A percentile compares a stretch with the other conserved stretches of the same genome.
phyloP scores from a whole-genome alignment of 257 asterid species.

The Nicotiana paniculata region DNA sequence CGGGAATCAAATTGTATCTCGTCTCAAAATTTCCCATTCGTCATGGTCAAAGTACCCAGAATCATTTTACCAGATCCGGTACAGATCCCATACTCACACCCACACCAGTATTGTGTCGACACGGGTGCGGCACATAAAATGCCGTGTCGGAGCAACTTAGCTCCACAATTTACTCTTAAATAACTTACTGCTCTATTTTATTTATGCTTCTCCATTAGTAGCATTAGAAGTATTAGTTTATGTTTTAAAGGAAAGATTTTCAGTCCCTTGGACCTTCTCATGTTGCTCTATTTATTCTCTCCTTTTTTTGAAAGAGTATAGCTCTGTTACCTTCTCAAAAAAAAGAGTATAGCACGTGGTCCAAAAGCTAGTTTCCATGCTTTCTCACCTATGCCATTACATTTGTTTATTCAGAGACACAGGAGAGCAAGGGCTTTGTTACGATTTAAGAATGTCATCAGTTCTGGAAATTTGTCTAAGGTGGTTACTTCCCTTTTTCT shows the following conservation, averaged over 20 bases:
- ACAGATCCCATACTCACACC: too few relatives aligned
- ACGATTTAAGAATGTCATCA: conserved; percentile 48
- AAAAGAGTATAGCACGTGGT: neutral
- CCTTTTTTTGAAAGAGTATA: neutral
- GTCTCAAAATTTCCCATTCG: too few relatives aligned
- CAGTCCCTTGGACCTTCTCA: neutral
- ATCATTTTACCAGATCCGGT: too few relatives aligned
- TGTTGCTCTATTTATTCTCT: neutral
- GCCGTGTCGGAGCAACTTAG: too few relatives aligned
- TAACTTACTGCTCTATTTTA: neutral
- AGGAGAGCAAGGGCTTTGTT: conserved; percentile 83
- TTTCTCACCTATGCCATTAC: conserved; percentile 9
- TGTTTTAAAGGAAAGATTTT: neutral
- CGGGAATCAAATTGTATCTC: too few relatives aligned
- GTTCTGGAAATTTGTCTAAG: conserved; percentile 53
- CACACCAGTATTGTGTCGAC: too few relatives aligned
- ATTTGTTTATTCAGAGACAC: conserved; percentile 60
- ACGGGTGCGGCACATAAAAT: too few relatives aligned
- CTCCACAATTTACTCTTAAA: neutral
- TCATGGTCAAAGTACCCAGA: too few relatives aligned
- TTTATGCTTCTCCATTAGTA: neutral
- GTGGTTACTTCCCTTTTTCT: conserved; percentile 25
- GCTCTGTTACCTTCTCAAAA: too few relatives aligned
- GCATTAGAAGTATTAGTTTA: neutral
- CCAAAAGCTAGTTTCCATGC: neutral